A percentile compares a stretch with the other conserved stretches of the same genome.
These are phyloP conservation scores for Sphagnum tenellum DNA, from an alignment of 225 moss, liverwort and hornwort genomes.

Conservation along the genomic window DNA sequence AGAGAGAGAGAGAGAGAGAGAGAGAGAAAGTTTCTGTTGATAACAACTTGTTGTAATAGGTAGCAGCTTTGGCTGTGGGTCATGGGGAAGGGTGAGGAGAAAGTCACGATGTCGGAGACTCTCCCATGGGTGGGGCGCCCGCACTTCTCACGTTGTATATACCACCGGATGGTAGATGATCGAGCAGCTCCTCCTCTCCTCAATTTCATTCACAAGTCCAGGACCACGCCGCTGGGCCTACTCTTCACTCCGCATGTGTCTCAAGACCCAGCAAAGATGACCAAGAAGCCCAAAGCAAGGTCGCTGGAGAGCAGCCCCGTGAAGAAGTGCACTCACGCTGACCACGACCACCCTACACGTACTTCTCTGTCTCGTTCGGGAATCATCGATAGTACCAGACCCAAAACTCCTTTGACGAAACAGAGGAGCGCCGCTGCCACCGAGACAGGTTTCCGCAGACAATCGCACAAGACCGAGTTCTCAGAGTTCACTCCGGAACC, in stretches of 20 bases:
- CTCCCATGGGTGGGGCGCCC: conserved; percentile 13
- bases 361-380: neutral
- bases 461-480: no score
- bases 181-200: conserved; percentile 16
- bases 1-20: neutral
- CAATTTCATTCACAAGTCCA: conserved; percentile 17
- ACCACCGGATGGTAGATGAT: conserved; percentile 8
- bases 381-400: neutral
- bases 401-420: conserved; percentile 8
- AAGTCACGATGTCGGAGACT: conserved; percentile 24
- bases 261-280: conserved; percentile 3
- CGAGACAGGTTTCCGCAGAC: neutral
- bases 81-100: conserved; percentile 35
- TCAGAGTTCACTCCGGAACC: no score
- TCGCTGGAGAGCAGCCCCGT: conserved; percentile 38
- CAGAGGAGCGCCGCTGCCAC: conserved; percentile 5
- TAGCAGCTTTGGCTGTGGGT: neutral
- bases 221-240: conserved; percentile 27
- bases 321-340: neutral
- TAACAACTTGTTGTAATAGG: no score
- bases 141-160: conserved; percentile 14
- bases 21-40: no score
- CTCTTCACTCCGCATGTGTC: conserved; percentile 11
- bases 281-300: conserved; percentile 25
- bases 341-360: neutral